Conservation (phyloP, 331 rosid species). For the Arachis monticola region DNA sequence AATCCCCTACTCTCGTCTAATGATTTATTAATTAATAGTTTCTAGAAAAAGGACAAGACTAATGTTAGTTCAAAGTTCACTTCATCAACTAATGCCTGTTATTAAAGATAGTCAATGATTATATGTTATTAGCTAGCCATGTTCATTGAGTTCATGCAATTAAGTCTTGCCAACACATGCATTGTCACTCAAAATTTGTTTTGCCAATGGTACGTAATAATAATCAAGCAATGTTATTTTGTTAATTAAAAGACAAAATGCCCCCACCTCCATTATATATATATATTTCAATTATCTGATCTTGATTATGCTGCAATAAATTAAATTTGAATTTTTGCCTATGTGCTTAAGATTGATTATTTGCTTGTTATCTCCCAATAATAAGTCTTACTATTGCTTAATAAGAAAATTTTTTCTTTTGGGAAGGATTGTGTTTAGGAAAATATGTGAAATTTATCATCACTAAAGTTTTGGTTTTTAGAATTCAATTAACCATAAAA, state of each 20-base stretch:
- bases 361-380: neutral
- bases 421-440: no score
- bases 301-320: neutral
- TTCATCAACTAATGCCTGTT: slow-evolving; percentile 50
- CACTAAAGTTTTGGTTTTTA: no score
- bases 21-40: slow-evolving; percentile 13
- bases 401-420: no score
- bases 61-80: slow-evolving; percentile 53
- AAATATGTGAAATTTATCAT: no score
- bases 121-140: neutral
- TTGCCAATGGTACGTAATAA: neutral
- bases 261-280: slow-evolving; percentile 25
- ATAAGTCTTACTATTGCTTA: no score
- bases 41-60: slow-evolving; percentile 6
- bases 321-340: neutral
- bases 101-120: slow-evolving; percentile 43
- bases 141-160: slow-evolving; percentile 34
- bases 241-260: neutral
- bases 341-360: neutral
- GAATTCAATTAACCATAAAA: no score
- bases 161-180: neutral
- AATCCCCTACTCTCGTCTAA: neutral
- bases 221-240: slow-evolving; percentile 21
- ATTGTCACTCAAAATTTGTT: slow-evolving; percentile 40
- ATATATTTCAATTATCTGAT: slow-evolving; percentile 7